phyloP scores from a whole-genome alignment of 2,329 filamentous ascomycete species.

The Claviceps sorghi region DNA sequence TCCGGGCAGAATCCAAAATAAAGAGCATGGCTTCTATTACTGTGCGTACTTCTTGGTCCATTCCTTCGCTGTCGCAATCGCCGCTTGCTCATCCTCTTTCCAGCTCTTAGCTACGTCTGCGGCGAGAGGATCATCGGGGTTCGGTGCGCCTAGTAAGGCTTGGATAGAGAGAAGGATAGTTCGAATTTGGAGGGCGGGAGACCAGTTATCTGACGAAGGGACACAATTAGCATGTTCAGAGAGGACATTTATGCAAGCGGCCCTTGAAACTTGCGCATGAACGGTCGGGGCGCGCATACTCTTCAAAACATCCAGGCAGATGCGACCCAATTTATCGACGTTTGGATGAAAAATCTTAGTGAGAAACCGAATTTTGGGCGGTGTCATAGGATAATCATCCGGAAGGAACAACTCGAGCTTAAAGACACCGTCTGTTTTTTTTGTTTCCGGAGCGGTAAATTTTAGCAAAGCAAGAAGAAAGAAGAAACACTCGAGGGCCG shows the following conservation, averaged over 20 bases:
- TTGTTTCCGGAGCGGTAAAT: conserved; percentile 12
- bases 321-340: conserved; percentile 92
- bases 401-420: conserved; percentile 95
- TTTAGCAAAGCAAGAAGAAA: conserved; percentile 1
- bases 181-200: conserved; percentile 89
- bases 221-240: conserved; percentile 1
- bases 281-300: conserved; percentile 40
- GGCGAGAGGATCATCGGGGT: conserved; percentile 95
- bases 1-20: background rate
- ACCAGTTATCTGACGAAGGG: conserved; percentile 73
- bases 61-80: conserved; percentile 80
- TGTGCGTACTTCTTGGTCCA: conserved; percentile 80
- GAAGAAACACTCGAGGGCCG: background rate
- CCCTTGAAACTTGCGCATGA: background rate
- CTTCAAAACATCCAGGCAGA: conserved; percentile 94
- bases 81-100: conserved; percentile 90
- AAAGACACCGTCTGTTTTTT: conserved; percentile 57
- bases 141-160: conserved; percentile 85
- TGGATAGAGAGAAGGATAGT: conserved; percentile 99
- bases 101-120: conserved; percentile 95
- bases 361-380: conserved; percentile 93
- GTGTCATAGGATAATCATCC: conserved; percentile 98
- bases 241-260: background rate
- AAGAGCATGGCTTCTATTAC: conserved; percentile 12
- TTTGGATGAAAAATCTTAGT: conserved; percentile 99